Base-by-base conservation (phyloP, 495 filamentous ascomycete genomes). In the Amniculicola lignicola region DNA sequence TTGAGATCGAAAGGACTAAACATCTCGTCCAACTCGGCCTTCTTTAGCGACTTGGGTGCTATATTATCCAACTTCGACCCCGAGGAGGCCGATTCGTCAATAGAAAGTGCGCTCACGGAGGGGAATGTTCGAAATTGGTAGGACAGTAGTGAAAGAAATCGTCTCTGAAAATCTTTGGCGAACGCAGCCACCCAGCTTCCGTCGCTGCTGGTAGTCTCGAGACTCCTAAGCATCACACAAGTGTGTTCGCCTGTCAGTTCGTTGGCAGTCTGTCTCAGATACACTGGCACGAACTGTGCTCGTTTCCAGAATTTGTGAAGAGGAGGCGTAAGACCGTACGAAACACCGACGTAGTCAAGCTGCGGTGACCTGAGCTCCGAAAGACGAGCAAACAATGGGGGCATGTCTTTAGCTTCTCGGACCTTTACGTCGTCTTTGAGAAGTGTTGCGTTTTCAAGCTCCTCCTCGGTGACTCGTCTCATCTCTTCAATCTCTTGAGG, bases 301-400 rank as follows among this genome's bases (percentile, higher is more conserved):
- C 82, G 81, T 70, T 95, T 95, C 94, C 94, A 99, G 78, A 99
- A 97, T 64, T 88, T 95, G 74, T 96, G 94, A 10, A 99, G 81
- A 2, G 80, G 75, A 22, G 86, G 78, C 2, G 94, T 99, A 29
- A 99, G 78, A 25, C 94, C 94, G 62, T 92, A 99, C 69, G 87
- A 92, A 57, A 97, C 93, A 68, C 94, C 94, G 15, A 97, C 65
- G 63, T 97, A 99, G 68, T 97, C 94, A 0, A 97, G 82, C 6
- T 70, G 67, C 57, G 90, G 83, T 1, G 94, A 87, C 23, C 82
- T 83, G 36, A 88, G 82, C 69, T 99, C 91, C 0, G 85, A 81
- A 25, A 99, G 75, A 66, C 90, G 90, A 11, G 92, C 82, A 65
- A 99, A 95, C 2, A 99, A 77, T 0, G 94, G 90, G 12, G 94